Conservation (phyloP, 2,329 filamentous ascomycete genomes). For the Achaetomium macrosporum region DNA sequence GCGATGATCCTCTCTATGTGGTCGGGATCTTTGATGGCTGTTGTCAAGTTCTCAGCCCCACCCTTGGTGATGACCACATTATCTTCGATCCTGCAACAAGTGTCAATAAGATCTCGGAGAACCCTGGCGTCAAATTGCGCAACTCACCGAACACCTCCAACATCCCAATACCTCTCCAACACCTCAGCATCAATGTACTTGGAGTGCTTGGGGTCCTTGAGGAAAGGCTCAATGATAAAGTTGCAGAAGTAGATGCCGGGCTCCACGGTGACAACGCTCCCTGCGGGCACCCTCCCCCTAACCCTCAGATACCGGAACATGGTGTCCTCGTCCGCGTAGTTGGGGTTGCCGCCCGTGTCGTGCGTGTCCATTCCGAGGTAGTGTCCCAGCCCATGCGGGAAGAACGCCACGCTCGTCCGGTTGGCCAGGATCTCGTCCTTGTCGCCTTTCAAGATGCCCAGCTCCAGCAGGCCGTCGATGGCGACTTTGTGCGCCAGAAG, state of each 20-base stretch:
- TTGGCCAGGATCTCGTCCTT: slow-evolving; percentile 68
- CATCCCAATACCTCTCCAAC: slow-evolving; percentile 74
- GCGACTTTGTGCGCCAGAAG: slow-evolving; percentile 72
- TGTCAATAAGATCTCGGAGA: not conserved
- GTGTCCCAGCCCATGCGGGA: slow-evolving; percentile 86
- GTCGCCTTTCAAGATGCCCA: slow-evolving; percentile 68
- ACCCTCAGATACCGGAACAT: slow-evolving; percentile 86
- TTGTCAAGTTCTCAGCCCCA: slow-evolving; percentile 60
- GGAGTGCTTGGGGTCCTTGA: slow-evolving; percentile 64
- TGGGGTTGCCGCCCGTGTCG: slow-evolving; percentile 72
- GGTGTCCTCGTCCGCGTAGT: slow-evolving; percentile 71
- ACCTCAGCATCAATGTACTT: slow-evolving; percentile 72
- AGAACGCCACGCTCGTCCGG: slow-evolving; percentile 82
- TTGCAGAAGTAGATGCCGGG: slow-evolving; percentile 91
- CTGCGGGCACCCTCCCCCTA: slow-evolving; percentile 65
- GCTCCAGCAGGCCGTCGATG: slow-evolving; percentile 67
- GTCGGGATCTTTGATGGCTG: slow-evolving; percentile 55
- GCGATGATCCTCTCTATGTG: slow-evolving; percentile 52
- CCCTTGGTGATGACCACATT: slow-evolving; percentile 58
- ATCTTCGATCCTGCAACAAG: slow-evolving; percentile 46
- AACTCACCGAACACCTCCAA: slow-evolving; percentile 63
- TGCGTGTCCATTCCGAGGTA: slow-evolving; percentile 92
- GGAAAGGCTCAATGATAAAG: slow-evolving; percentile 78
- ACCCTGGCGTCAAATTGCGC: too few relatives aligned
- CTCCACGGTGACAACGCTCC: slow-evolving; percentile 88